Evolutionary conservation across 345 rosid species (phyloP).

Genomic region (Citrus trifoliata): DNA sequence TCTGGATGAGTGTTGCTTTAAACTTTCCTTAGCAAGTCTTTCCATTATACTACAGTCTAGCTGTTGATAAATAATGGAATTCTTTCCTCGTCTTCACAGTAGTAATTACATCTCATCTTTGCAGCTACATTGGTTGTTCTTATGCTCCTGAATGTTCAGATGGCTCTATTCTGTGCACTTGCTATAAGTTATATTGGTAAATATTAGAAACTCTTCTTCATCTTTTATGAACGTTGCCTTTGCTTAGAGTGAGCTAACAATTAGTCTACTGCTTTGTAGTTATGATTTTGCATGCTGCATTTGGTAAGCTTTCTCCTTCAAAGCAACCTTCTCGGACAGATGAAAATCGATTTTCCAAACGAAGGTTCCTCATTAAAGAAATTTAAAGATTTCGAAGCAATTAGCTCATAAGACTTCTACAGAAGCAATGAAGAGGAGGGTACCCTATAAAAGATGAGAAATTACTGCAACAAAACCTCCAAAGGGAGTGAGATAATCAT

Average conservation of each 20-base stretch:
- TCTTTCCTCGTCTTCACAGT: neutral
- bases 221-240: neutral
- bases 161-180: constrained; percentile 75
- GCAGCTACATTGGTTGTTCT: constrained; percentile 75
- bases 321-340: constrained; percentile 43
- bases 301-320: constrained; percentile 64
- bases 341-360: neutral
- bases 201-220: neutral
- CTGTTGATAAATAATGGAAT: neutral
- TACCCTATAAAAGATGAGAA: neutral
- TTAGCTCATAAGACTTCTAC: neutral
- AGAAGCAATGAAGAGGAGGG: neutral
- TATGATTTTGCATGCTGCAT: constrained; percentile 74
- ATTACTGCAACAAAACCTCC: constrained; percentile 1
- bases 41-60: neutral
- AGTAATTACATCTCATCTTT: no score
- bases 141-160: constrained; percentile 70
- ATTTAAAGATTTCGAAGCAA: neutral
- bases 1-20: neutral
- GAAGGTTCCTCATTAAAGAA: neutral
- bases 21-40: neutral
- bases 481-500: constrained; percentile 31
- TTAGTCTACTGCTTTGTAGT: constrained; percentile 30
- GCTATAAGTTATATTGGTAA: constrained; percentile 74
- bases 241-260: neutral